Evolutionary conservation across 2,329 filamentous ascomycete species (phyloP).

Genomic region (Penicillium sp.): DNA sequence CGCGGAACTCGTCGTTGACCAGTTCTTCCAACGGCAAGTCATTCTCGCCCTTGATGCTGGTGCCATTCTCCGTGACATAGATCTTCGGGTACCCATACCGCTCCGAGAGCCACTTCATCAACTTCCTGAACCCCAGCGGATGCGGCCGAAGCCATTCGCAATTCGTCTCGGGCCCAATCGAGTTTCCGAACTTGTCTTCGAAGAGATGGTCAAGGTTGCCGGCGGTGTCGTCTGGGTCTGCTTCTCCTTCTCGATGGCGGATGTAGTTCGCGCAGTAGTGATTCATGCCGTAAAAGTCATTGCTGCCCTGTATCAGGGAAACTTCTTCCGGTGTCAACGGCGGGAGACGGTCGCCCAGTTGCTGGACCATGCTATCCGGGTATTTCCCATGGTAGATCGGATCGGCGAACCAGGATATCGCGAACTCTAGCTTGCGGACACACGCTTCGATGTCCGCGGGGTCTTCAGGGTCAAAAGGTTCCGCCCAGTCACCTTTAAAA

Average conservation of each 20-base stretch:
- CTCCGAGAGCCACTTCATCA: conserved; percentile 72
- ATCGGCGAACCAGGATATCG: conserved; percentile 84
- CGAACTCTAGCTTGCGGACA: conserved; percentile 79
- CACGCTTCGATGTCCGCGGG: conserved; percentile 70
- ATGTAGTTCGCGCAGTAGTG: conserved; percentile 89
- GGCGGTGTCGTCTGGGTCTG: conserved; percentile 63
- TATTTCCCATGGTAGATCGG: conserved; percentile 82
- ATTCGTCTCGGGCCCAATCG: conserved; percentile 78
- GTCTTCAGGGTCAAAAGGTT: conserved; percentile 77
- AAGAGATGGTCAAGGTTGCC: conserved; percentile 73
- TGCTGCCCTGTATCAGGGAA: conserved; percentile 74
- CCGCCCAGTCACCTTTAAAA: conserved; percentile 64
- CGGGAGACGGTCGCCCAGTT: conserved; percentile 74
- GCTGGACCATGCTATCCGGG: conserved; percentile 75
- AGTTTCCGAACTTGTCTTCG: conserved; percentile 66
- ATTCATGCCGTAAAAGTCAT: conserved; percentile 95
- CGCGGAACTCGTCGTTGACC: conserved; percentile 76
- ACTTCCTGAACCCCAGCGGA: conserved; percentile 69
- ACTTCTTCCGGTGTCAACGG: conserved; percentile 68
- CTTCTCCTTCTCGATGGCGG: conserved; percentile 61
- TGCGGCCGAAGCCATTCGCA: conserved; percentile 76
- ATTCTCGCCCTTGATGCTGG: conserved; percentile 77
- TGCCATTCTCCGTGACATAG: conserved; percentile 87
- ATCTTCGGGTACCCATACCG: conserved; percentile 73
- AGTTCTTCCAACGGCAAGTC: conserved; percentile 67